Base-by-base conservation (phyloP, 306 rosid species). In the Vigna nakashimae region DNA sequence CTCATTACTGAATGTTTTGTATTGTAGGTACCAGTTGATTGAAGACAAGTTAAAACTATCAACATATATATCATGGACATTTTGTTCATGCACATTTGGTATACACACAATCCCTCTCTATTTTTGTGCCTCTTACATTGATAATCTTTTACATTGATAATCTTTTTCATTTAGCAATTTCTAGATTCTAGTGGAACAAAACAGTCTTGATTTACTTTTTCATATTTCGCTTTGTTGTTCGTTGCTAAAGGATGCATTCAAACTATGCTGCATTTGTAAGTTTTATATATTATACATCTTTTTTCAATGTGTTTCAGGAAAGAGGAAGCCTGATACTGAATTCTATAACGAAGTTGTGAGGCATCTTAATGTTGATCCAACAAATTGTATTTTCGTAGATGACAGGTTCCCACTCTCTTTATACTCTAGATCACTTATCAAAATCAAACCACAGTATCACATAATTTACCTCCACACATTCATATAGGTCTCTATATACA, bases 31-130 rank as follows among this genome's bases (percentile, higher is more conserved):
- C 69, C 87, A 86, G 84, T 83, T 92, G 90, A 90, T 94, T 20
- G 97, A 95, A 89, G 92, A 88, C 72, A 91, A 95, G 80, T 65
- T 95, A 74, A 82, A 82, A 49, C 57, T 95, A 56, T 92, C 98
- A 8, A 86, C 85, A 83, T 92, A 95, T 88, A 71, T 95, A 76
- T 88, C 93, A 13, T 95, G 98, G 98, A 95, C 98, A 11, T 95
- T 95, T 80, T 95, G 98, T 82, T 95, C 98, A 9, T 92, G 90
- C 69, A 40, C 57, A 76, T 78, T 51, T 67, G 92, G 98, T 89
- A 88, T 71, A 73, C 46, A 32, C 82, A 28, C 52, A 32, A 57
- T 69, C 24, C 13, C 48, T 63, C 48, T 70, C 50, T 56, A 40
- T 26, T 65, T 52, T 18, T 60, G 13, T 76, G 72, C 53, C 72